Evolutionary conservation across 2,329 filamentous ascomycete genomes (phyloP), one percentile per base, ranked within the genome.

Genomic region (Monosporascus sp.): DNA sequence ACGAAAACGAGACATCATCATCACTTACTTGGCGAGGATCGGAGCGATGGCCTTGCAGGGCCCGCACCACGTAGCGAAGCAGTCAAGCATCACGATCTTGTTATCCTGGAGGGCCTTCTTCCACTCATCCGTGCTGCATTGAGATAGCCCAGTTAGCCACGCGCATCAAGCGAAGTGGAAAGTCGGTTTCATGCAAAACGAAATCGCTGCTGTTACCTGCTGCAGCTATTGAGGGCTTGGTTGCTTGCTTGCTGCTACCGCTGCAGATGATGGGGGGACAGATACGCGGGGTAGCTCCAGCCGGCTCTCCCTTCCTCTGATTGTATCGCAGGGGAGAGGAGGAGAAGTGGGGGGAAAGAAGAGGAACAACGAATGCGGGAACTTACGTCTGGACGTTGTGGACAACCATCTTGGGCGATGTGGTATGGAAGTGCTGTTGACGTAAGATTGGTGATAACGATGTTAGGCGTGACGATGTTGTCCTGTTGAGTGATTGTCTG

Each of bases 1-100:
- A 48, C 6, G 31, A 50, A 50, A 44, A 27, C 35, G 51, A 38
- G 31, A 35, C 31, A 14, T 17, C 5, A n/a, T 11, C 17, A 15
- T 14, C 14, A 70, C 82, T 68, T 73, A 87, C 80, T 85, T 79
- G 63, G 79, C 80, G 53, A 96, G 76, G 57, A 84, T 72, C 55
- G 92, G 93, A 18, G 90, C 83, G 65, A 97, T 94, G 64, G 85
- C 81, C 79, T 92, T 96, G 87, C 93, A 97, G 55, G 93, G 93
- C 55, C 90, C 91, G 78, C 93, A 97, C 92, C 92, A 97, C 58
- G 78, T 84, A 52, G 92, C 92, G 72, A 88, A 91, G 76, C 84
- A 91, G 77, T 97, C 93, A 65, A 97, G 76, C 56, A 97, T 75
- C 62, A 96, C 81, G 59, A 88, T 71, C 50, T 78, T 78, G 65